Percentiles rank a stretch among this genome's conserved stretches.
Conservation (phyloP, 2,329 filamentous ascomycete genomes). For the Microascus cirrosus region DNA sequence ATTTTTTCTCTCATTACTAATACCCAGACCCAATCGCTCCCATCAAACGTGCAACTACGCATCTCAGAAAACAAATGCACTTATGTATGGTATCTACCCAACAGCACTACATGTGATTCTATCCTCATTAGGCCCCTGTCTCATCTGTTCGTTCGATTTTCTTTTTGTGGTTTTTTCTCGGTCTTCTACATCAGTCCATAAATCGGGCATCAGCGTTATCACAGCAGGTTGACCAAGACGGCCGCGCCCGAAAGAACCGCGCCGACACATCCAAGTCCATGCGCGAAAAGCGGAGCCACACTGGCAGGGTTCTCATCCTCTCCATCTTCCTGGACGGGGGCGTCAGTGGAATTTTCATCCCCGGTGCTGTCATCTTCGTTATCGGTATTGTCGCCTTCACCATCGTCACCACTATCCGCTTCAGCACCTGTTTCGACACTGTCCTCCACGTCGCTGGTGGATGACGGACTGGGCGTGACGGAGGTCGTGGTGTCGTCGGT, state of each 20-base stretch:
- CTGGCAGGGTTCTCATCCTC: neutral
- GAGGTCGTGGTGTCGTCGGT: conserved; percentile 1
- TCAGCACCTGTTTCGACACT: neutral
- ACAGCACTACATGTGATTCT: too few species aligned
- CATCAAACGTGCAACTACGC: too few species aligned
- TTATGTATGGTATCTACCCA: too few species aligned
- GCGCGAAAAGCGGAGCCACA: neutral
- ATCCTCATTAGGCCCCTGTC: too few species aligned
- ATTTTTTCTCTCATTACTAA: too few species aligned
- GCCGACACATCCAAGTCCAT: conserved; percentile 6
- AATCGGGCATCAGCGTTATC: neutral
- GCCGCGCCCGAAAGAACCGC: conserved; percentile 5
- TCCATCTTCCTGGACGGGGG: too few species aligned
- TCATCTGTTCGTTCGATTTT: neutral
- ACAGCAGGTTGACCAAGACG: conserved; percentile 5
- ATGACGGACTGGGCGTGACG: neutral
- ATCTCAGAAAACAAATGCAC: too few species aligned
- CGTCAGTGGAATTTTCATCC: neutral
- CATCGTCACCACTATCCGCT: neutral
- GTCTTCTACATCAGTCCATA: neutral
- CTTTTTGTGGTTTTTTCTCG: neutral
- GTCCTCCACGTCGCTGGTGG: neutral
- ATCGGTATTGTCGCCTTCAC: neutral
- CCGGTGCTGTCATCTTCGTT: neutral
- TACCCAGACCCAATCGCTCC: too few species aligned